Base-by-base conservation (phyloP, 176 grass and related monocot species). In the Olyra latifolia region DNA sequence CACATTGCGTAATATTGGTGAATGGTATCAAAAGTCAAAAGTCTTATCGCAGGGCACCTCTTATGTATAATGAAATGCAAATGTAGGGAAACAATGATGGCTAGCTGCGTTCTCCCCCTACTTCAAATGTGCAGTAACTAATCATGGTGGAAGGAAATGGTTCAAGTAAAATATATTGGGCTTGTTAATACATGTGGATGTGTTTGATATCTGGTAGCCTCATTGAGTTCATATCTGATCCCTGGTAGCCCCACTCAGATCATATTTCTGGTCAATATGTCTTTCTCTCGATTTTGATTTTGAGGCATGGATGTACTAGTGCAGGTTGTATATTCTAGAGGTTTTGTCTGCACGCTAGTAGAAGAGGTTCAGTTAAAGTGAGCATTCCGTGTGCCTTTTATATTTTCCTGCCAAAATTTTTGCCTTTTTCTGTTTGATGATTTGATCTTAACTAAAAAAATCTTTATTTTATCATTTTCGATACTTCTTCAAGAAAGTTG, bases 281-380 rank as follows among this genome's bases (percentile, higher is more conserved):
- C 68, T n/a, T n/a, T 40, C n/a, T n/a, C n/a, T n/a, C n/a, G n/a
- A n/a, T n/a, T n/a, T n/a, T n/a, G n/a, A n/a, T n/a, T n/a, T n/a
- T n/a, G n/a, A 30, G 35, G 24, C 42, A 80, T 87, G 61, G 43
- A 57, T 75, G n/a, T 75, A 23, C 39, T 54, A 35, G 52, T 28
- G 14, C 19, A 27, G 12, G 27, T 38, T 82, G 6, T 22, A 5
- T 41, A 1, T 42, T 45, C 41, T 32, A 61, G 54, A 72, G 67
- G 54, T 25, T 53, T 74, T 69, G 45, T 9, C 67, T 41, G n/a
- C 17, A 67, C 9, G 19, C 45, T 12, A 32, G 76, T 74, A 59
- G 53, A 25, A 70, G 0, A 48, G n/a, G 11, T 49, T 48, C 10
- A 5, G 23, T 72, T 67, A 57, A 57, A 79, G 58, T 42, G n/a